Evolutionary conservation across 2,329 filamentous ascomycete species (phyloP).

Genomic region (Stemphylium lycopersici): DNA sequence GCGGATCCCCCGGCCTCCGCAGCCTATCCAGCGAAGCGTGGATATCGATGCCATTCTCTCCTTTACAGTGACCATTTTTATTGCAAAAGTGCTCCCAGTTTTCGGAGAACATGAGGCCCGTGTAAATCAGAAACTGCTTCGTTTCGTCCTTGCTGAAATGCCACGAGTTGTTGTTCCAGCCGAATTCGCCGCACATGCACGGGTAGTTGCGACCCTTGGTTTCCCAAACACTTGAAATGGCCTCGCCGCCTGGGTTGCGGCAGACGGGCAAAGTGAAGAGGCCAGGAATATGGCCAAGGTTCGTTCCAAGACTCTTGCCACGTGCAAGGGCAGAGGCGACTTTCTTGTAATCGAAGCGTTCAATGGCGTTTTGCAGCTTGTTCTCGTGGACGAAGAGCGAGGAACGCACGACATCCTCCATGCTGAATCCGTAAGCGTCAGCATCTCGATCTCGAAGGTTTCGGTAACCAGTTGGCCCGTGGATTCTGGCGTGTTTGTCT

Average conservation of each 20-base stretch:
- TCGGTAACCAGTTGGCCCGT: slow-evolving; percentile 6
- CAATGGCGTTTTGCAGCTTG: not conserved
- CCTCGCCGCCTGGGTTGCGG: slow-evolving; percentile 17
- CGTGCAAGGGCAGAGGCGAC: too few relatives aligned
- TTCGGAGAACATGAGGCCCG: slow-evolving; percentile 10
- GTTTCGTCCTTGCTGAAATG: slow-evolving; percentile 7
- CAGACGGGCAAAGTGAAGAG: slow-evolving; percentile 16
- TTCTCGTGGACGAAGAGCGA: slow-evolving; percentile 4
- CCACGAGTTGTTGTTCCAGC: slow-evolving; percentile 10
- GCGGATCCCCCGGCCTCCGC: too few relatives aligned
- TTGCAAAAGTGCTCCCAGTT: slow-evolving; percentile 17
- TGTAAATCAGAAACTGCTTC: slow-evolving; percentile 2
- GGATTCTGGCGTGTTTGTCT: not conserved
- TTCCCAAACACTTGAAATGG: slow-evolving; percentile 16
- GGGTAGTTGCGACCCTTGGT: slow-evolving; percentile 17
- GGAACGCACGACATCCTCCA: slow-evolving; percentile 8
- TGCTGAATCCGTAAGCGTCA: slow-evolving; percentile 31
- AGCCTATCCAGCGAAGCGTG: too few relatives aligned
- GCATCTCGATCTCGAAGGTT: not conserved
- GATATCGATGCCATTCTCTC: too few relatives aligned
- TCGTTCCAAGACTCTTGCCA: not conserved
- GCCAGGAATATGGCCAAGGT: slow-evolving; percentile 1
- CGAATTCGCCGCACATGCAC: slow-evolving; percentile 27
- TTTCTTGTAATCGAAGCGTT: not conserved
- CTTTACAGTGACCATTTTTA: not conserved